Evolutionary conservation across 139 green algal genomes (phyloP), one percentile per base, ranked within the genome.

Genomic region (Picochlorum sp.): DNA sequence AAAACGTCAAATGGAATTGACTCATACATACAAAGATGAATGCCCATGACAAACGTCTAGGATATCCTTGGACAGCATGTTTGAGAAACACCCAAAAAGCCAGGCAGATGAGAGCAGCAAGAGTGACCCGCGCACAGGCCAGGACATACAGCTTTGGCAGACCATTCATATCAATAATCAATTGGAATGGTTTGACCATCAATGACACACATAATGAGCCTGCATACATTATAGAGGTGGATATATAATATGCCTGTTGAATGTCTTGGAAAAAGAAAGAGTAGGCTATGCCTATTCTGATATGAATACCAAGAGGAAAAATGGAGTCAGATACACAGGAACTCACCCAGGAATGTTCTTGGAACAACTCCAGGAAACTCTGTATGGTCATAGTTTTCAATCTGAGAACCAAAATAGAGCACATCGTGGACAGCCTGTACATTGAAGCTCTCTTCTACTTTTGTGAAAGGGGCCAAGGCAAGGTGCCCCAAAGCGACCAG

Each of bases 371-470:
- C 88, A 3, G 88, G 86, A 56, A 95, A 95, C 11, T 82, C 77
- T 9, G 79, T 30, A 60, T 95, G 88, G 59, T 95, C 88, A 68
- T 88, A 95, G 3, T 13, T 9, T 4, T 28, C 15, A 2, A 90
- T 18, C 18, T 88, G 21, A 1, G 4, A 30, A 9, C 71, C 69
- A 49, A 85, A 75, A 41, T 76, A 81, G 18, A 95, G 62, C 20
- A 95, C 21, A 73, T 95, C 88, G 66, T 92, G 81, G 24, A 68
- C 69, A 52, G 82, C 83, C 24, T 90, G 82, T 32, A 89, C 18
- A 49, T 87, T 89, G 73, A 95, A 95, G 65, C 77, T 88, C 76
- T 95, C 88, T 72, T 95, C 88, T 18, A 95, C 88, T 38, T 95
- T 95, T 28, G 82, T 87, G 65, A 73, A 95, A 14, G 88, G 88